Evolutionary conservation across 1,284 basidiomycete genomes (phyloP), one percentile per base, ranked within the genome.

Genomic region (Stygiomarasmius scandens): DNA sequence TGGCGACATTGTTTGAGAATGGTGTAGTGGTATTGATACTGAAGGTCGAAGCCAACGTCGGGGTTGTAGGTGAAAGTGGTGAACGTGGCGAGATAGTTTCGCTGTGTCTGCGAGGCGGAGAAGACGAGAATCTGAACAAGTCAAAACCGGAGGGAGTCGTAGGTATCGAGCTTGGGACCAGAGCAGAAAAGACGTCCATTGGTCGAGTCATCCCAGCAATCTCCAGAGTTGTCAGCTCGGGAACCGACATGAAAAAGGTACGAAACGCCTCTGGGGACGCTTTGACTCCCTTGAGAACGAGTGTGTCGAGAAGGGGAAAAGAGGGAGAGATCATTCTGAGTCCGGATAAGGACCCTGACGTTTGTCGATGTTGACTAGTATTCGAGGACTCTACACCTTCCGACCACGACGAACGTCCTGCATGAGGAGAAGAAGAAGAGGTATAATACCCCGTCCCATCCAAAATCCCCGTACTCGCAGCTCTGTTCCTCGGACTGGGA

Each of bases 241-340:
- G 63, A 14, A 73, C 63, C 12, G 70, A 61, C 52, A 58, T 60
- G 52, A 74, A 71, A 49, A 76, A 67, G 12, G 67, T 61, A 19
- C 63, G 62, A 29, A 78, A 65, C 1, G 67, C 64, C 14, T 55
- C 58, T 47, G 71, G 59, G 29, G 67, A 67, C 3, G 74, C 67
- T 54, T 74, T 71, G 20, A 78, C 70, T 43, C 67, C 63, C 49
- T 63, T 69, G 44, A 79, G 64, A 9, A 66, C 66, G 4, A 77
- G 6, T 29, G 34, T 43, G n/a, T 56, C 53, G 22, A 58, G 32
- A 8, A 32, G 6, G 5, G 58, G 56, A 32, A 62, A 62, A 14
- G 52, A 53, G 4, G 45, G 41, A 22, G 14, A n/a, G 20, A 20
- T 11, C 9, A 14, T 34, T 8, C 32, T n/a, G 51, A 3, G 32